Percentiles rank a stretch among this genome's conserved stretches.
phyloP scores from a whole-genome alignment of 2,329 filamentous ascomycete genomes.

The Trichoderma sp. region DNA sequence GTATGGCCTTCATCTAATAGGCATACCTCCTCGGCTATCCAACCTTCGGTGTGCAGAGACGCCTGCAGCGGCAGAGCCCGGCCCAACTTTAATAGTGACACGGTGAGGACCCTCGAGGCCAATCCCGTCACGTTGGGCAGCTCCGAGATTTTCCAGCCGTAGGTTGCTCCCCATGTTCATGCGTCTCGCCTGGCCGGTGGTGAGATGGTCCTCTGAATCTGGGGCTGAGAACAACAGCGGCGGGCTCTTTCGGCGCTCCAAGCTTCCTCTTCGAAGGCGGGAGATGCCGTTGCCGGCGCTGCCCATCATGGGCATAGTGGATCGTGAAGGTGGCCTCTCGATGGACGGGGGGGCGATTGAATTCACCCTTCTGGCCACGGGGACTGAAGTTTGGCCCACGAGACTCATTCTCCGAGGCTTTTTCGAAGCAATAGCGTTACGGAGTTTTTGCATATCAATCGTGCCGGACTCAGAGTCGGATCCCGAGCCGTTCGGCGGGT shows the following conservation, averaged over 20 bases:
- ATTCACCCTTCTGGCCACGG: slow-evolving; percentile 45
- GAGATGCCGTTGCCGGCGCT: slow-evolving; percentile 57
- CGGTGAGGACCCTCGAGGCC: slow-evolving; percentile 32
- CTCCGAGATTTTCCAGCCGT: slow-evolving; percentile 30
- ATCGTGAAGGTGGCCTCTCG: slow-evolving; percentile 30
- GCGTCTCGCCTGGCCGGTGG: slow-evolving; percentile 54
- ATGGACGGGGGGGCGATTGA: slow-evolving; percentile 41
- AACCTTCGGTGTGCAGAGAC: slow-evolving; percentile 30
- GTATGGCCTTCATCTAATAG: slow-evolving; percentile 31
- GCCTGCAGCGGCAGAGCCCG: slow-evolving; percentile 22
- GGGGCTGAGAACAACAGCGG: slow-evolving; percentile 53
- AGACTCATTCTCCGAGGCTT: slow-evolving; percentile 43
- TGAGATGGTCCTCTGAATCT: slow-evolving; percentile 45
- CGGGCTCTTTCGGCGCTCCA: slow-evolving; percentile 52
- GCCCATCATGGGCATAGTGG: slow-evolving; percentile 43
- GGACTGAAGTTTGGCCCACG: slow-evolving; percentile 35
- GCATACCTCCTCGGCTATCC: slow-evolving; percentile 31
- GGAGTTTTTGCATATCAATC: slow-evolving; percentile 55
- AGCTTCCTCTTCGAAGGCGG: slow-evolving; percentile 49
- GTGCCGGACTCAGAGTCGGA: slow-evolving; percentile 49
- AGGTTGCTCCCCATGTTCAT: slow-evolving; percentile 54
- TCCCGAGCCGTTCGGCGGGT: slow-evolving; percentile 42
- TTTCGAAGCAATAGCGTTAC: slow-evolving; percentile 55
- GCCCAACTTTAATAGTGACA: slow-evolving; percentile 39
- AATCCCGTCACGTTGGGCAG: slow-evolving; percentile 28